These are phyloP conservation scores for Zoysia matrella DNA, from an alignment of 202 grass and related monocot species.

Conservation along the genomic window DNA sequence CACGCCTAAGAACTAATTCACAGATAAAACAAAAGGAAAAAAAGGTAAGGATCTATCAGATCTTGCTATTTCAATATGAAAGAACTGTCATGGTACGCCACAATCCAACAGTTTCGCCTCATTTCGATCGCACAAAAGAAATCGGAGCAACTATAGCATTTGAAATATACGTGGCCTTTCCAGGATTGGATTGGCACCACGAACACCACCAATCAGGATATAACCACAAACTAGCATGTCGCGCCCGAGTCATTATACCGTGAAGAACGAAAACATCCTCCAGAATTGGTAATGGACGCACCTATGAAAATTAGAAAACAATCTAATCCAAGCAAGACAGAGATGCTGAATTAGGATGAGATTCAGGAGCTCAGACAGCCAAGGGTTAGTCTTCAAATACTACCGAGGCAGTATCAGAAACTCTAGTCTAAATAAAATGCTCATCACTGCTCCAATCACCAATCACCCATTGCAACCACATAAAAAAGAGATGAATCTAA, in stretches of 20 bases:
- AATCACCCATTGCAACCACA: background rate
- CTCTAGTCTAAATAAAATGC: conserved; percentile 60
- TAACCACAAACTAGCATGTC: too few species aligned
- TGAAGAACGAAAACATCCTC: too few species aligned
- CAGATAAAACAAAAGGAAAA: too few species aligned
- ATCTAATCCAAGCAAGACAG: too few species aligned
- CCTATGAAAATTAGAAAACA: background rate
- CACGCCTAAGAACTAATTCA: too few species aligned
- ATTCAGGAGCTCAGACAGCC: conserved; percentile 54
- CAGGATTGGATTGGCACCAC: conserved; percentile 66
- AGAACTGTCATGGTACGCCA: conserved; percentile 45
- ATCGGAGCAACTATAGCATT: background rate
- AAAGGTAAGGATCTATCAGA: too few species aligned
- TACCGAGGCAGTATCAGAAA: conserved; percentile 50
- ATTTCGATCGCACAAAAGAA: conserved; percentile 36
- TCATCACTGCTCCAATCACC: conserved; percentile 47
- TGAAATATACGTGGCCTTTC: conserved; percentile 65
- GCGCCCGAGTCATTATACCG: too few species aligned
- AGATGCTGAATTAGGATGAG: background rate
- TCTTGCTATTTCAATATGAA: too few species aligned
- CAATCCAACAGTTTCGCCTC: conserved; percentile 33
- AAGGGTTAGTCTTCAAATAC: conserved; percentile 59
- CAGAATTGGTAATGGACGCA: too few species aligned
- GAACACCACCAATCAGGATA: too few species aligned
- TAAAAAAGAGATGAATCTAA: accelerated